Percentiles rank a stretch among this genome's conserved stretches.
These are phyloP conservation scores for Chimonanthus salicifolius DNA, from an alignment of 164 flowering plant genomes.

Conservation along the genomic window DNA sequence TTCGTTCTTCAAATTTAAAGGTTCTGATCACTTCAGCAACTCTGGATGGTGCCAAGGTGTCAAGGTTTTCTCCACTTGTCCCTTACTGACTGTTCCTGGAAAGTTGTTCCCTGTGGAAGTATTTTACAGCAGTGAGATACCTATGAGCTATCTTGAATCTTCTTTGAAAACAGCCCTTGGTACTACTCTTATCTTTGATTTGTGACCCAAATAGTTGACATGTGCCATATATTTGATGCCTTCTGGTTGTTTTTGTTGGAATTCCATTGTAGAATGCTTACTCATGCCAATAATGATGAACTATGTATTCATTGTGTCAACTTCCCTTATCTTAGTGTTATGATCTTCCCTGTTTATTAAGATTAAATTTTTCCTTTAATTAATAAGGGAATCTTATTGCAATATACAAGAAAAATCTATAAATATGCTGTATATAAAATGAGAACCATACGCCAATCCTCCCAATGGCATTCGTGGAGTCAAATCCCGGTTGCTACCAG, in stretches of 20 bases:
- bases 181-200: conserved; percentile 17
- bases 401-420: too few species aligned
- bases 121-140: conserved; percentile 56
- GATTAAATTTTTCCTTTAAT: too few species aligned
- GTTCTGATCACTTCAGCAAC: conserved; percentile 93
- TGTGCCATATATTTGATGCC: background rate
- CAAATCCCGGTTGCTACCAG: too few species aligned
- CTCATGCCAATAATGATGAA: background rate
- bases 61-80: conserved; percentile 72
- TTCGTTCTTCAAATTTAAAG: conserved; percentile 60
- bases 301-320: background rate
- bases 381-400: too few species aligned
- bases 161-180: conserved; percentile 71
- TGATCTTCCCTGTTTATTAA: too few species aligned
- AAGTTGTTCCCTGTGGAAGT: conserved; percentile 85
- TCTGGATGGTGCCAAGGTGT: conserved; percentile 87
- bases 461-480: too few species aligned
- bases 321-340: too few species aligned
- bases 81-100: conserved; percentile 79
- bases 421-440: too few species aligned
- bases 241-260: background rate
- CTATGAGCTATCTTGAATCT: conserved; percentile 75
- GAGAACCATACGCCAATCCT: too few species aligned
- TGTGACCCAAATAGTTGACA: background rate
- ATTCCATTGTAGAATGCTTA: background rate